phyloP scores from a whole-genome alignment of 2,329 filamentous ascomycete genomes.

The Colletotrichum musae region DNA sequence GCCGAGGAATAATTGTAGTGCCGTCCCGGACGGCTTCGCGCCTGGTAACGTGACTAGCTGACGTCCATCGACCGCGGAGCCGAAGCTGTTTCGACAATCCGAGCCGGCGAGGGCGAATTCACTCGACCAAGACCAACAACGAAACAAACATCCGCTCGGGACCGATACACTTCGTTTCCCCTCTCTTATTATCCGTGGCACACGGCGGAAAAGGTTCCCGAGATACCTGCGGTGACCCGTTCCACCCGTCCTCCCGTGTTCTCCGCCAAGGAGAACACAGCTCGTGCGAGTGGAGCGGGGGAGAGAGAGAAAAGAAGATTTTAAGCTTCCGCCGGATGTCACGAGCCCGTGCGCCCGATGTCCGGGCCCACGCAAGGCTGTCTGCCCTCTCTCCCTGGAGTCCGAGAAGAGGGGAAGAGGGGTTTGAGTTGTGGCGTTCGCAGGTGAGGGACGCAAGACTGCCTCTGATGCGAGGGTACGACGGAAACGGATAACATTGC shows the following conservation, averaged over 20 bases:
- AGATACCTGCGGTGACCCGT: too few species aligned
- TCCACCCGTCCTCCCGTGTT: neutral
- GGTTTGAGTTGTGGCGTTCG: too few species aligned
- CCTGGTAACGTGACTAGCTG: neutral
- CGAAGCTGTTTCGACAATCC: neutral
- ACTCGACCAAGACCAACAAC: neutral
- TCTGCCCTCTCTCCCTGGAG: neutral
- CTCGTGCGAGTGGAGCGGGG: neutral
- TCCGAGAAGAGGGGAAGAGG: too few species aligned
- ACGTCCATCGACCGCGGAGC: neutral
- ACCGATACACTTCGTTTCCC: too few species aligned
- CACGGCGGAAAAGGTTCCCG: too few species aligned
- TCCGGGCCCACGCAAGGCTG: neutral
- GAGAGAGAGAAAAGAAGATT: neutral
- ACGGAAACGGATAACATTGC: too few species aligned
- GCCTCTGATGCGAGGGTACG: too few species aligned
- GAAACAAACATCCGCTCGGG: too few species aligned
- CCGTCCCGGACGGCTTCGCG: neutral
- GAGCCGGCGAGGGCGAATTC: neutral
- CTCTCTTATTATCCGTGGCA: too few species aligned
- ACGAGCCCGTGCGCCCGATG: constrained; percentile 16
- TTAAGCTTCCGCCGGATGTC: constrained; percentile 23
- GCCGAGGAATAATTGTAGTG: neutral
- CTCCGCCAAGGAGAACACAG: neutral
- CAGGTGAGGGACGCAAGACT: too few species aligned